These are phyloP conservation scores for Fraxinus americana DNA, from an alignment of 257 asterid genomes.

Conservation along the genomic window DNA sequence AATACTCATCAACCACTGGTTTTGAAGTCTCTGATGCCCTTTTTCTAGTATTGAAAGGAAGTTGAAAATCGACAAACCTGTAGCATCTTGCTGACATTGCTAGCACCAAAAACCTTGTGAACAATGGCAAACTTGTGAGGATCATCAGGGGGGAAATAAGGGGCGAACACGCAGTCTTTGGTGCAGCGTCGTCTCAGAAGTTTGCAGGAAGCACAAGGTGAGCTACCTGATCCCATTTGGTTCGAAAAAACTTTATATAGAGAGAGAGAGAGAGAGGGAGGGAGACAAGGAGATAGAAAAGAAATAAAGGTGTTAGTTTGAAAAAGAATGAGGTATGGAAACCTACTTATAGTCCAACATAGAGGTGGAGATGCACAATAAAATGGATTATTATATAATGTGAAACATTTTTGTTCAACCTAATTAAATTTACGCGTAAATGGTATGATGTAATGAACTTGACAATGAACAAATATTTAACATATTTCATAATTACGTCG, in stretches of 20 bases:
- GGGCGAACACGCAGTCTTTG: conserved; percentile 89
- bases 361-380: conserved; percentile 1
- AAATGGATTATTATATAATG: conserved; percentile 17
- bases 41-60: not conserved
- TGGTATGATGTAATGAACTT: not conserved
- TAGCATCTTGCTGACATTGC: conserved; percentile 92
- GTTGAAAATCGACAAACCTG: conserved; percentile 50
- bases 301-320: conserved; percentile 16
- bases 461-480: not conserved
- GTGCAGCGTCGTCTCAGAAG: conserved; percentile 82
- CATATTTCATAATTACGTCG: not conserved
- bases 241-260: not conserved
- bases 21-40: not conserved
- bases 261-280: not conserved
- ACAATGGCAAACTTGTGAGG: conserved; percentile 97
- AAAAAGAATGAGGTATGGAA: conserved; percentile 35
- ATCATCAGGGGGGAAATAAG: conserved; percentile 89
- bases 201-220: conserved; percentile 96
- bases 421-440: not conserved
- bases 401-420: not conserved
- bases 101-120: conserved; percentile 94
- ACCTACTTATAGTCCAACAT: conserved; percentile 31
- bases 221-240: conserved; percentile 65
- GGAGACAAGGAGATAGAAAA: not conserved
- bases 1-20: not conserved